phyloP scores from a whole-genome alignment of 495 filamentous ascomycete genomes.

The Xylaria castorea region DNA sequence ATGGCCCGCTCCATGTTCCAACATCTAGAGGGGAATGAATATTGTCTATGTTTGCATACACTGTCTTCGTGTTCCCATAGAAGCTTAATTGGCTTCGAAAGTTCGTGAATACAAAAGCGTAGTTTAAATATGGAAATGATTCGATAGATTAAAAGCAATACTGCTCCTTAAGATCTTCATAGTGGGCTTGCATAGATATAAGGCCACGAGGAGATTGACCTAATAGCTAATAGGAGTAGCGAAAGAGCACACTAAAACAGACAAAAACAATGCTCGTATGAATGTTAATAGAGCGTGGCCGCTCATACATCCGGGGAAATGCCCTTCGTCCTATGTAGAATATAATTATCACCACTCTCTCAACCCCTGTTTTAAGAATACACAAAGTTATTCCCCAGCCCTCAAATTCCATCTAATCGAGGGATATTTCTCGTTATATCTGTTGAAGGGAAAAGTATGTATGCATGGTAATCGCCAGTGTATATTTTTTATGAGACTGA shows the following conservation, averaged over 20 bases:
- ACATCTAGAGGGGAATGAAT: neutral
- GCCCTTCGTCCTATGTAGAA: neutral
- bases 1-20: neutral
- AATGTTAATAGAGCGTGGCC: neutral
- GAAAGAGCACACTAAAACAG: neutral
- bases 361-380: neutral
- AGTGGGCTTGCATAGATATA: neutral
- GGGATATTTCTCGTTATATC: neutral
- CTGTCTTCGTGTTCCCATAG: neutral
- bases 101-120: neutral
- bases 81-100: neutral
- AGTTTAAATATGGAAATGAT: neutral
- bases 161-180: neutral
- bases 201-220: neutral
- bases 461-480: neutral
- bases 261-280: neutral
- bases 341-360: neutral
- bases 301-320: neutral
- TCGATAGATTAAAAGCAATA: neutral
- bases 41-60: neutral
- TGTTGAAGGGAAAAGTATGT: neutral
- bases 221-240: neutral
- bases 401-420: neutral
- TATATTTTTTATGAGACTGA: neutral
- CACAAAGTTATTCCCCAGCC: neutral